Base-by-base conservation (phyloP, 1,139 yeast species). In the Geotrichum candidum region DNA sequence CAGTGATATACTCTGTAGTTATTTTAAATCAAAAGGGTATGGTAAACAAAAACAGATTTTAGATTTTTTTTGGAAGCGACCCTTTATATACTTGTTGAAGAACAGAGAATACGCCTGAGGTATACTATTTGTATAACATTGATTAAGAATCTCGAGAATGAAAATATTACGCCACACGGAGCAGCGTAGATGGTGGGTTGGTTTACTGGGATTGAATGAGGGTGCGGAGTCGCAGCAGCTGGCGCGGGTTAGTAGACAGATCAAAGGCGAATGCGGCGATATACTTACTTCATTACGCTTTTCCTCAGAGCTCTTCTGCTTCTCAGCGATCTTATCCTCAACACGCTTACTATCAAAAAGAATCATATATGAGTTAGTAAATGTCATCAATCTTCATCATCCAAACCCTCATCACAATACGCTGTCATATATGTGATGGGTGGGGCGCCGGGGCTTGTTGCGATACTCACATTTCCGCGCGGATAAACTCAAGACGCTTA, bases 401-500 rank as follows among this genome's bases (percentile, higher is more conserved):
- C 3, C 10, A 5, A n/a, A n/a, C n/a, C 22, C 18, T 2, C 10
- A 15, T 41, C 22, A 41, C 10, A 41, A n/a, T 41, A 7, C n/a
- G 48, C 18, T 41, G 48, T 41, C 18, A 31, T 18, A 9, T 22
- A 15, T 38, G 23, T 18, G 3, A 13, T 38, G 35, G 6, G 35
- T 6, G 15, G 46, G 27, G 27, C 27, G 27, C 27, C 4, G 27
- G 27, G 27, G 15, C 18, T 38, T n/a, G 48, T 41, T 18, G 23
- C 23, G 18, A 31, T 6, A 68, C 77, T 27, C 64, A 74, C 76
- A 94, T 89, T 75, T 94, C 98, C 46, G 79, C 79, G 66, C 83
- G 79, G 60, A 94, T 94, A 69, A 90, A 94, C 73, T 91, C 97
- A 57, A 94, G 81, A 74, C 99, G 86, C 74, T 92, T 94, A 41